Evolutionary conservation across 75 land plant species (phyloP).

Genomic region (Larix kaempferi): DNA sequence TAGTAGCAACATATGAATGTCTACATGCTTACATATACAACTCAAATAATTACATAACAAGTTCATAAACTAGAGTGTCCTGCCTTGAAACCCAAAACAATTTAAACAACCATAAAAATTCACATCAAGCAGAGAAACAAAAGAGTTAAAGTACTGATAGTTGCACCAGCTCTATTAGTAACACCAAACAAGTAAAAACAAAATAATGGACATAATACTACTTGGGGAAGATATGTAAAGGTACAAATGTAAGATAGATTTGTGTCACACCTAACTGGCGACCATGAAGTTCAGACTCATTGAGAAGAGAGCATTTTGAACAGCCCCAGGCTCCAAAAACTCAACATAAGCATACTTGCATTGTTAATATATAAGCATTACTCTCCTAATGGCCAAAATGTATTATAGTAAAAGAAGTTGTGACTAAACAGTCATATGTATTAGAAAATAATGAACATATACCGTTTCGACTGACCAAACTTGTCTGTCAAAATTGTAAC

Average conservation of each 20-base stretch:
- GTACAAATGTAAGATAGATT: not conserved
- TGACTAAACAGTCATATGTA: too few species aligned
- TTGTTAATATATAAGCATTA: not conserved
- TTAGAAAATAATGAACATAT: slow-evolving; percentile 10
- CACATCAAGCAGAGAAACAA: too few species aligned
- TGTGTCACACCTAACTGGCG: slow-evolving; percentile 43
- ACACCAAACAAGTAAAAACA: too few species aligned
- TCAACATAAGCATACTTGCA: slow-evolving; percentile 55
- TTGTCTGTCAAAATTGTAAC: slow-evolving; percentile 88
- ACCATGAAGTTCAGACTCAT: slow-evolving; percentile 58
- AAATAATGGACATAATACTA: too few species aligned
- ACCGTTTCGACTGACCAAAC: slow-evolving; percentile 91
- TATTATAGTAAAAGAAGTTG: not conserved
- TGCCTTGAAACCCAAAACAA: too few species aligned
- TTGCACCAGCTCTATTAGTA: too few species aligned
- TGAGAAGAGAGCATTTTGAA: slow-evolving; percentile 49
- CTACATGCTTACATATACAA: too few species aligned
- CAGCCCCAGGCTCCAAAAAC: slow-evolving; percentile 49
- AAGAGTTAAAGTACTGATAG: too few species aligned
- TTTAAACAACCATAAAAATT: too few species aligned
- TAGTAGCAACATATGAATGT: too few species aligned
- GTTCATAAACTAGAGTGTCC: too few species aligned
- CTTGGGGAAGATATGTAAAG: not conserved
- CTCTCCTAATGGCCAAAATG: not conserved
- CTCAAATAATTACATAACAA: too few species aligned